phyloP scores from a whole-genome alignment of 1,284 basidiomycete genomes.

The Ustilago shanxiensis region DNA sequence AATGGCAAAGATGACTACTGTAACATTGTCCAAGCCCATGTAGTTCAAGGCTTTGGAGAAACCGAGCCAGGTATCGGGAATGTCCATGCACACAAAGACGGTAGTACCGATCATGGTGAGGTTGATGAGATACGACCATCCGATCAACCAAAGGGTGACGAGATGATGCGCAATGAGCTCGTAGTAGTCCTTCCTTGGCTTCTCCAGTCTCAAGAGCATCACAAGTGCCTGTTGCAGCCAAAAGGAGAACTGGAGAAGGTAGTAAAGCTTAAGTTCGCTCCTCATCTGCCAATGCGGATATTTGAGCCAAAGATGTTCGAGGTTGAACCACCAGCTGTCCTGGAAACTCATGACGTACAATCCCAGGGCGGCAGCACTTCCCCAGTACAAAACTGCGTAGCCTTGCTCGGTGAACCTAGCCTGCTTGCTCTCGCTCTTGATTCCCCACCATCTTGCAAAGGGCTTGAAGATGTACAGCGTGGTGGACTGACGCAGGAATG shows the following conservation, averaged over 20 bases:
- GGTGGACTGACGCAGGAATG: constrained; percentile 85
- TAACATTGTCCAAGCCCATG: constrained; percentile 57
- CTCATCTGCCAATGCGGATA: constrained; percentile 78
- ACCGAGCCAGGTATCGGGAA: constrained; percentile 85
- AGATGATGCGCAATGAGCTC: constrained; percentile 87
- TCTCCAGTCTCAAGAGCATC: constrained; percentile 85
- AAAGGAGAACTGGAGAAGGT: constrained; percentile 82
- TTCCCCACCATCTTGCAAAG: constrained; percentile 74
- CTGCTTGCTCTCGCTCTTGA: constrained; percentile 63
- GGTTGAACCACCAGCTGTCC: constrained; percentile 87
- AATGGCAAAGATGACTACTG: constrained; percentile 55
- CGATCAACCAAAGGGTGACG: constrained; percentile 94
- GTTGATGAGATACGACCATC: constrained; percentile 74
- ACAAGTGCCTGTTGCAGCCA: constrained; percentile 96
- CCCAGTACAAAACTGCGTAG: constrained; percentile 68
- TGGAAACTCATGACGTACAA: constrained; percentile 83
- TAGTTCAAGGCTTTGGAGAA: constrained; percentile 71
- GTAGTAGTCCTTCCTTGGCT: constrained; percentile 89
- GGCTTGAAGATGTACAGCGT: constrained; percentile 80
- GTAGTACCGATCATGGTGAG: constrained; percentile 89
- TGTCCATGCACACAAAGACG: constrained; percentile 96
- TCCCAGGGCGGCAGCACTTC: constrained; percentile 57
- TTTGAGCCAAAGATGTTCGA: constrained; percentile 68
- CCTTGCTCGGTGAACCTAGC: constrained; percentile 67
- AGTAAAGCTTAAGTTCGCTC: constrained; percentile 87